phyloP scores from a whole-genome alignment of 106 monocot species.

The Dendrobium catenatum region DNA sequence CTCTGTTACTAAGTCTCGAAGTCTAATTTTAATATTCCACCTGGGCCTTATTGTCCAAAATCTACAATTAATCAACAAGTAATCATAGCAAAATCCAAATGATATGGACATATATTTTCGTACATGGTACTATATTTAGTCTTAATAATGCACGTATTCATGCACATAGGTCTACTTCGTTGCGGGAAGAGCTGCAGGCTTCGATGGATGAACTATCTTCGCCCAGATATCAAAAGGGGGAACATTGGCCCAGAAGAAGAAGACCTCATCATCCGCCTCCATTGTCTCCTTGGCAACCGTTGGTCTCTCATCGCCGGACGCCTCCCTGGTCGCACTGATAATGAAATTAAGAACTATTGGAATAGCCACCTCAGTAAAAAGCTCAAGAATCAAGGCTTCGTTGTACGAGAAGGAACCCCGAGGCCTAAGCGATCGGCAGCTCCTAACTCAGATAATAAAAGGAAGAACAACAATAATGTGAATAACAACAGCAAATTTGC shows the following conservation, averaged over 20 bases:
- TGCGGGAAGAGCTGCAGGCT: conserved; percentile 38
- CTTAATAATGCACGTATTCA: too few relatives aligned
- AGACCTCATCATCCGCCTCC: conserved; percentile 35
- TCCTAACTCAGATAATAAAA: neutral
- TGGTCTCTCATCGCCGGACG: conserved; percentile 39
- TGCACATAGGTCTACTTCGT: conserved; percentile 20
- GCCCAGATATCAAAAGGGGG: conserved; percentile 29
- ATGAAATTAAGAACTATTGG: conserved; percentile 44
- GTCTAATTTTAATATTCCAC: too few relatives aligned
- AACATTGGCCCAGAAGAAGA: conserved; percentile 29
- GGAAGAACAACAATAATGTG: neutral
- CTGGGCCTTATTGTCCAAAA: too few relatives aligned
- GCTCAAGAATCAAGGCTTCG: conserved; percentile 12
- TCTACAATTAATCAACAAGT: too few relatives aligned
- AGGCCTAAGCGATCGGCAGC: neutral
- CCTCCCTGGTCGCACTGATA: conserved; percentile 35
- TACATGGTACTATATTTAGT: too few relatives aligned
- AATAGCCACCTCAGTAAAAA: conserved; percentile 28
- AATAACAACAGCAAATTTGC: neutral
- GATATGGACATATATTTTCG: too few relatives aligned
- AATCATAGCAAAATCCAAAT: too few relatives aligned
- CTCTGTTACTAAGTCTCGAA: too few relatives aligned
- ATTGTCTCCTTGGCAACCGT: conserved; percentile 27
- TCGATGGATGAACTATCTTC: conserved; percentile 37
- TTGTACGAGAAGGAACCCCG: neutral